These are phyloP conservation scores for Aphanocladium album DNA, from an alignment of 2,329 filamentous ascomycete species.

Conservation along the genomic window DNA sequence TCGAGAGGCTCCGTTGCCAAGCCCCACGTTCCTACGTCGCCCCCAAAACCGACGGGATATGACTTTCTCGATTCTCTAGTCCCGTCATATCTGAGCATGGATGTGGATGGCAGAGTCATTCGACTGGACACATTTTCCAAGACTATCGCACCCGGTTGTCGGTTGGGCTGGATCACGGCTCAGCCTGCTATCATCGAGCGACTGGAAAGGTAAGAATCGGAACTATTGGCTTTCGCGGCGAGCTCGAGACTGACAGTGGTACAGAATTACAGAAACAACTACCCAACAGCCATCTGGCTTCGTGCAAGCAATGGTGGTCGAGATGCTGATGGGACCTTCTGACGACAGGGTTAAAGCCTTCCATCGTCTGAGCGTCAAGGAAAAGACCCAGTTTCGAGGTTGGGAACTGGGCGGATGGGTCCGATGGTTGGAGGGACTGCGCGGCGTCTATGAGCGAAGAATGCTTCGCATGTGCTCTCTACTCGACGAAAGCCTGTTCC, in stretches of 20 bases:
- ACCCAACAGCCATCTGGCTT: slow-evolving; percentile 88
- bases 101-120: slow-evolving; percentile 80
- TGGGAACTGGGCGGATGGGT: slow-evolving; percentile 88
- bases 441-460: slow-evolving; percentile 76
- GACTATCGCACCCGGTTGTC: slow-evolving; percentile 82
- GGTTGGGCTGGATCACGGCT: slow-evolving; percentile 85
- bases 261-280: slow-evolving; percentile 67
- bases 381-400: slow-evolving; percentile 45
- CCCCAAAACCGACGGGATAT: slow-evolving; percentile 53
- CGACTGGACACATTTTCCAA: slow-evolving; percentile 93
- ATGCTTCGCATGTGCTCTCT: slow-evolving; percentile 75
- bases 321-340: slow-evolving; percentile 69
- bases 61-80: slow-evolving; percentile 77
- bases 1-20: slow-evolving; percentile 32
- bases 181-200: slow-evolving; percentile 75
- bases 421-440: slow-evolving; percentile 80
- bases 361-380: slow-evolving; percentile 40
- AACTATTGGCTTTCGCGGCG: no score
- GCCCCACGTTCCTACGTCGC: slow-evolving; percentile 25
- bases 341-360: slow-evolving; percentile 40
- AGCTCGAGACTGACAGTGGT: slow-evolving; percentile 7
- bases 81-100: slow-evolving; percentile 76
- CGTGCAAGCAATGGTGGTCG: slow-evolving; percentile 75
- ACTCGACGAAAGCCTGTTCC: slow-evolving; percentile 63
- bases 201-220: slow-evolving; percentile 37